Evolutionary conservation across 306 rosid species (phyloP).

Genomic region (Rosa lucieae): DNA sequence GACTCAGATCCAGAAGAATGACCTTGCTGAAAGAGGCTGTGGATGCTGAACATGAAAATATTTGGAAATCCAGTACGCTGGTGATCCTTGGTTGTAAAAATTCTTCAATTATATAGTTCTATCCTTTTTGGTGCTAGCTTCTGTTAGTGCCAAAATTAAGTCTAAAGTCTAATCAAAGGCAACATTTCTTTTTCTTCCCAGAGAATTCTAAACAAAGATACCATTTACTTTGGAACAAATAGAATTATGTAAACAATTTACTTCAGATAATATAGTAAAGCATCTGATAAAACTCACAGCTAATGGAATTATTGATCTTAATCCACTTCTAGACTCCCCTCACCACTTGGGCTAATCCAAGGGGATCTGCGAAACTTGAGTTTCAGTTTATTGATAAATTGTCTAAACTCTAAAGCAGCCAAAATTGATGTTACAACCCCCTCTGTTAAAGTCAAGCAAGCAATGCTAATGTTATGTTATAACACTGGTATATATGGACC

Average conservation of each 20-base stretch:
- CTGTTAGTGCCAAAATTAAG: too few relatives aligned
- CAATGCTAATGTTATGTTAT: too few relatives aligned
- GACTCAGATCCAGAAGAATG: conserved; percentile 38
- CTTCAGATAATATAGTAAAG: neutral
- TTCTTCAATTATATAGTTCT: too few relatives aligned
- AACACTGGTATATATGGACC: too few relatives aligned
- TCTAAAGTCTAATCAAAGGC: too few relatives aligned
- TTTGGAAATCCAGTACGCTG: conserved; percentile 13
- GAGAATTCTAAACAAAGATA: neutral
- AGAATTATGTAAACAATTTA: neutral
- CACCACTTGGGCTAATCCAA: neutral
- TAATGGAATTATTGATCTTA: neutral
- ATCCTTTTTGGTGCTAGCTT: too few relatives aligned
- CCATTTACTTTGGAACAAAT: neutral
- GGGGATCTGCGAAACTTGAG: too few relatives aligned
- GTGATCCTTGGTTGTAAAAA: neutral
- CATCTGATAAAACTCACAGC: neutral
- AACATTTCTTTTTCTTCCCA: neutral
- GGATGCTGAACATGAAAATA: conserved; percentile 31
- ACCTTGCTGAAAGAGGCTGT: conserved; percentile 30
- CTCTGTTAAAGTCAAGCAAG: too few relatives aligned
- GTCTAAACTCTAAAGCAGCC: too few relatives aligned
- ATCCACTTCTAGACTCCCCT: neutral
- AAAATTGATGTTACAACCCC: too few relatives aligned
- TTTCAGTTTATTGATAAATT: too few relatives aligned